phyloP scores from a whole-genome alignment of 2,329 filamentous ascomycete genomes.

The Aureobasidium melanogenum region DNA sequence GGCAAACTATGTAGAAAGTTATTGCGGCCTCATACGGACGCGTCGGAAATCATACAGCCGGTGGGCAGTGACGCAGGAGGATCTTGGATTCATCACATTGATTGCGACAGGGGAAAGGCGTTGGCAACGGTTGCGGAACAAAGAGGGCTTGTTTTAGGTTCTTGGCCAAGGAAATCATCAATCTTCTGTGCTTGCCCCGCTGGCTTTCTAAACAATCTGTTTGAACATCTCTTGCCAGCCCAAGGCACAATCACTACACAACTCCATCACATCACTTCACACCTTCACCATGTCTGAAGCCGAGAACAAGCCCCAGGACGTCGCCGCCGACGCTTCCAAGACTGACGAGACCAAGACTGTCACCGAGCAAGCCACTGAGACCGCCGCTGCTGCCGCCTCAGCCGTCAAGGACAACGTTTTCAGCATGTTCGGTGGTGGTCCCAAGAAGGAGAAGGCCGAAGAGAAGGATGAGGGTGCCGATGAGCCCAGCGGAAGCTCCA shows the following conservation, averaged over 20 bases:
- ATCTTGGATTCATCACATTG: background rate
- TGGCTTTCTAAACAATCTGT: background rate
- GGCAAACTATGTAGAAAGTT: background rate
- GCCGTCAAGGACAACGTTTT: constrained; percentile 59
- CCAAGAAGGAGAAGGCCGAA: constrained; percentile 92
- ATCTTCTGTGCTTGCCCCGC: background rate
- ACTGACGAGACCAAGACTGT: constrained; percentile 8
- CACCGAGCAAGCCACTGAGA: constrained; percentile 21
- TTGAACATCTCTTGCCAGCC: background rate
- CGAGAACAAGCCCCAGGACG: constrained; percentile 12
- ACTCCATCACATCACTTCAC: background rate
- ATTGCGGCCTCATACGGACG: background rate
- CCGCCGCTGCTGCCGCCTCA: constrained; percentile 28
- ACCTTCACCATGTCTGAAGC: constrained; percentile 7
- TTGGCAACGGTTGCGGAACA: background rate
- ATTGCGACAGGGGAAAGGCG: background rate
- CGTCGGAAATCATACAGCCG: background rate
- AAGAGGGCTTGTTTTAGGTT: background rate
- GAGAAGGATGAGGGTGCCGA: constrained; percentile 64
- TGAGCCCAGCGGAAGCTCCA: constrained; percentile 78
- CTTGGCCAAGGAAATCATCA: background rate
- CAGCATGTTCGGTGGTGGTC: constrained; percentile 97
- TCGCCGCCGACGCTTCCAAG: constrained; percentile 5
- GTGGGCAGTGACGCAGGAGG: background rate
- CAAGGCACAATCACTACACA: background rate